A percentile compares a stretch with the other conserved stretches of the same genome.
Conservation (phyloP, 805 yeast genomes). For the Saccharomycopsis fermentans region DNA sequence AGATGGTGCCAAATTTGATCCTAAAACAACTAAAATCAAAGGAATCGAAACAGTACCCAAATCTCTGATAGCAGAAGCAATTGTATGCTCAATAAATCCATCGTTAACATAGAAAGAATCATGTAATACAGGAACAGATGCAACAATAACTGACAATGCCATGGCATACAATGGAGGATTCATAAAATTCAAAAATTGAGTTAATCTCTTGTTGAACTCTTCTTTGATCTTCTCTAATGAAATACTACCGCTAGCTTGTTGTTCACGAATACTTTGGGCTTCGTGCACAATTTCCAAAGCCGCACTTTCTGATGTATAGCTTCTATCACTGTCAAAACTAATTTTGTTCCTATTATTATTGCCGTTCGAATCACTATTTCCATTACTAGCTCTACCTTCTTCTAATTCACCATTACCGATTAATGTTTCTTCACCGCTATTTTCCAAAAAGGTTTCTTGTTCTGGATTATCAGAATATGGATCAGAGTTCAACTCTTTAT, state of each 20-base stretch:
- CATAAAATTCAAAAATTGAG: conserved; percentile 37
- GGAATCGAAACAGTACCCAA: conserved; percentile 73
- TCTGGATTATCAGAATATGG: conserved; percentile 11
- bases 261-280: not conserved
- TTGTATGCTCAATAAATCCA: conserved; percentile 57
- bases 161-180: conserved; percentile 81
- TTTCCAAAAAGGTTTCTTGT: not conserved
- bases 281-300: not conserved
- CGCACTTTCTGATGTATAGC: not conserved
- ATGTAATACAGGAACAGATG: conserved; percentile 52
- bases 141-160: conserved; percentile 58
- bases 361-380: not conserved
- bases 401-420: not conserved
- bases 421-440: not conserved
- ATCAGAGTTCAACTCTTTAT: conserved; percentile 10
- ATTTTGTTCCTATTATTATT: not conserved
- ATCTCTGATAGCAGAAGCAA: conserved; percentile 52
- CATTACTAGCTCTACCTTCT: not conserved
- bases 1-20: conserved; percentile 68
- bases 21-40: conserved; percentile 61
- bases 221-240: not conserved
- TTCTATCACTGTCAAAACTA: not conserved
- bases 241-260: not conserved
- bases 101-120: conserved; percentile 43
- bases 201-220: conserved; percentile 6